Conservation (phyloP, 805 yeast genomes). For the Zygosaccharomyces lentus region DNA sequence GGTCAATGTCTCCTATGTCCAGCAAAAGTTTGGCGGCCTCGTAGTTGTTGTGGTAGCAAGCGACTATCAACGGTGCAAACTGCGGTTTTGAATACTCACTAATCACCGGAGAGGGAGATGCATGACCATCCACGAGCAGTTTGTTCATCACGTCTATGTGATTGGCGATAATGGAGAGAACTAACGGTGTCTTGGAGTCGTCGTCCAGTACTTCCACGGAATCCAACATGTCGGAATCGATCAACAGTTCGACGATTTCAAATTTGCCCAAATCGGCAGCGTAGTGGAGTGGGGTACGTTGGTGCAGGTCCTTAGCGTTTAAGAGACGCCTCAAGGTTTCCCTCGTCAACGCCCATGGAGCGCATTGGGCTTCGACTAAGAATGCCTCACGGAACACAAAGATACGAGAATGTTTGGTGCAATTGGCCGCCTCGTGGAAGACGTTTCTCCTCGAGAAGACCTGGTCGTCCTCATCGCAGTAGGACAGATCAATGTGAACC, state of each 20-base stretch:
- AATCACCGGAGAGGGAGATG: conserved; percentile 45
- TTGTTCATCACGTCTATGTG: conserved; percentile 49
- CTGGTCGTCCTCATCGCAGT: conserved; percentile 53
- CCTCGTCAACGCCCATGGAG: conserved; percentile 13
- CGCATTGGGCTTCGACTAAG: conserved; percentile 6
- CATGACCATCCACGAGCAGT: conserved; percentile 45
- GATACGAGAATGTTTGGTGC: conserved; percentile 24
- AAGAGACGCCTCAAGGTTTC: conserved; percentile 28
- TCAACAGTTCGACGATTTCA: conserved; percentile 40
- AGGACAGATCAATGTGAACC: conserved; percentile 51
- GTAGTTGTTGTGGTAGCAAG: conserved; percentile 79
- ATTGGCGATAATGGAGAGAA: conserved; percentile 70
- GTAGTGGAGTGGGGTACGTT: conserved; percentile 82
- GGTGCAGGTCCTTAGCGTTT: conserved; percentile 56
- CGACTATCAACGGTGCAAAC: conserved; percentile 75
- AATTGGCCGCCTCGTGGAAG: conserved; percentile 61
- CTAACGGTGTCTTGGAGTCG: conserved; percentile 75
- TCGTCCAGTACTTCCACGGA: conserved; percentile 50
- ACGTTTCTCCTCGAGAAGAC: conserved; percentile 61
- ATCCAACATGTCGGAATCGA: conserved; percentile 32
- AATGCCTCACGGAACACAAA: conserved; percentile 30
- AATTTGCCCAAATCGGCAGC: conserved; percentile 60
- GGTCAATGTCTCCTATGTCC: conserved; percentile 35
- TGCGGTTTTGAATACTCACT: conserved; percentile 51
- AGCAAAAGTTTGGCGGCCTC: conserved; percentile 64